These are phyloP conservation scores for Pseudocercospora eumusae DNA, from an alignment of 2,329 filamentous ascomycete species.

Conservation along the genomic window DNA sequence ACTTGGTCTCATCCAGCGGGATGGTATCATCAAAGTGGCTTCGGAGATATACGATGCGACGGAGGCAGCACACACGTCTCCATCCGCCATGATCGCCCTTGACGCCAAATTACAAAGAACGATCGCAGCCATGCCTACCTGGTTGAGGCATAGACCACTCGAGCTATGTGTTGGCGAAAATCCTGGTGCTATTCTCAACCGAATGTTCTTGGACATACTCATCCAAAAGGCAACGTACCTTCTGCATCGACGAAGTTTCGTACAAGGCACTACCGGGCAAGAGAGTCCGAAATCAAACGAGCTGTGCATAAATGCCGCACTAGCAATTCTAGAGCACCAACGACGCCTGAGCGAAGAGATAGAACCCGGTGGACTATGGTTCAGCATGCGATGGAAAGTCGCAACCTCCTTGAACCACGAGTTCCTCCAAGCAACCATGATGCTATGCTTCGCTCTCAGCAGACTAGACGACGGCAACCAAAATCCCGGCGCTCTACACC, in stretches of 20 bases:
- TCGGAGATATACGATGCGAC: conserved; percentile 7
- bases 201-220: conserved; percentile 2
- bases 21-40: neutral
- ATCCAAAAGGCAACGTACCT: conserved; percentile 6
- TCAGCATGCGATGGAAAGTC: conserved; percentile 12
- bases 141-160: neutral
- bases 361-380: neutral
- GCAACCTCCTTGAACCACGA: conserved; percentile 1
- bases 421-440: conserved; percentile 12
- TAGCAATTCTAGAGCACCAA: neutral
- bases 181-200: neutral
- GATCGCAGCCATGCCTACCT: neutral
- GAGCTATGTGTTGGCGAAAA: conserved; percentile 5
- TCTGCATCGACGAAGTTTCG: conserved; percentile 4
- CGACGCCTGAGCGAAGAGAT: neutral
- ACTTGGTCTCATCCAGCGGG: conserved; percentile 1
- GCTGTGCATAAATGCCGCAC: neutral
- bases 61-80: neutral
- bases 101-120: conserved; percentile 2
- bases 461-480: neutral
- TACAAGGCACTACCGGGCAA: neutral
- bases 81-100: neutral
- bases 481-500: neutral
- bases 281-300: neutral
- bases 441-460: conserved; percentile 7